Percentiles rank a stretch among this genome's conserved stretches.
Conservation (phyloP, 805 yeast species). For the Kodamaea neixiangensis region DNA sequence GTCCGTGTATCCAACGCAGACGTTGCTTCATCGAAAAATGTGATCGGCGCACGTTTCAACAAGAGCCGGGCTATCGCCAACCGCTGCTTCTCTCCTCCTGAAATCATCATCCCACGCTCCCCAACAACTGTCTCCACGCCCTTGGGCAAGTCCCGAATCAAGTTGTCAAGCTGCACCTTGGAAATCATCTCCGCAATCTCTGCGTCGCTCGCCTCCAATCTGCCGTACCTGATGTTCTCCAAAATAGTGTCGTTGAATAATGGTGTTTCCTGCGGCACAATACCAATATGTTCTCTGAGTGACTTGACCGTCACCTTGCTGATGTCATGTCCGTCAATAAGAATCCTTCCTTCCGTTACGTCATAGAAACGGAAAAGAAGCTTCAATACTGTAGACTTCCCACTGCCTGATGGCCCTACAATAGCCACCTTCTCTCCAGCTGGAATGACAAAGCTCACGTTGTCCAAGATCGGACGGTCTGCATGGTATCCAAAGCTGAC, state of each 20-base stretch:
- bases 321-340: slow-evolving; percentile 89
- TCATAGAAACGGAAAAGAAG: slow-evolving; percentile 90
- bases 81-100: slow-evolving; percentile 98
- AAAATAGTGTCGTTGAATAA: slow-evolving; percentile 85
- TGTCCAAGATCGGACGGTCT: slow-evolving; percentile 78
- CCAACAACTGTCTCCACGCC: slow-evolving; percentile 89
- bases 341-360: slow-evolving; percentile 70
- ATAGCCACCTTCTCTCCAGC: slow-evolving; percentile 90
- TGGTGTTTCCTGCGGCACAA: slow-evolving; percentile 98
- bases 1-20: slow-evolving; percentile 96
- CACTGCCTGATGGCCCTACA: slow-evolving; percentile 96
- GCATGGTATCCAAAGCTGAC: slow-evolving; percentile 92
- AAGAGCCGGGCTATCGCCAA: slow-evolving; percentile 91
- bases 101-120: slow-evolving; percentile 97
- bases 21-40: slow-evolving; percentile 96
- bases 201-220: slow-evolving; percentile 67
- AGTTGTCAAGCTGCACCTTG: slow-evolving; percentile 65
- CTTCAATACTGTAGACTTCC: slow-evolving; percentile 86
- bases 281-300: slow-evolving; percentile 74
- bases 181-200: slow-evolving; percentile 66
- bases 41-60: slow-evolving; percentile 81
- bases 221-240: slow-evolving; percentile 87
- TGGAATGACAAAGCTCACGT: slow-evolving; percentile 83
- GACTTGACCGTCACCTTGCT: slow-evolving; percentile 72
- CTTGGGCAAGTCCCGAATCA: slow-evolving; percentile 74